These are phyloP conservation scores for Neurospora intermedia DNA, from an alignment of 495 filamentous ascomycete species.

Conservation along the genomic window DNA sequence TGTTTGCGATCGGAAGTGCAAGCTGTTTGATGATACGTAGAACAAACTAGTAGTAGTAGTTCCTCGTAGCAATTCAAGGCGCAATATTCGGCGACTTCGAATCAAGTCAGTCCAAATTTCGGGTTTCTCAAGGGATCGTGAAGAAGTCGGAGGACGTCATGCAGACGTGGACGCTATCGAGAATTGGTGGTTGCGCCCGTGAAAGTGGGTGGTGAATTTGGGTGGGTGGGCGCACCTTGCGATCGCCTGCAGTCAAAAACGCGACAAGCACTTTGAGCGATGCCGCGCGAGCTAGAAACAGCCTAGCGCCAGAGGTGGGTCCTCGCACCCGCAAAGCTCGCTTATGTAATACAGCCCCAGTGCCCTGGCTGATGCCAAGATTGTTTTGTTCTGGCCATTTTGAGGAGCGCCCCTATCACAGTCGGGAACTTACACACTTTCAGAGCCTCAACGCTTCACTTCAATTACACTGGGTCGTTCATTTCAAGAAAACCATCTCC, in stretches of 20 bases:
- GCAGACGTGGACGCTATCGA: neutral
- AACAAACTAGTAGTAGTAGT: neutral
- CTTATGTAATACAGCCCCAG: neutral
- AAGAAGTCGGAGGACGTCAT: neutral
- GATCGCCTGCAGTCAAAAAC: constrained; percentile 3
- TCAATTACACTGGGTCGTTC: neutral
- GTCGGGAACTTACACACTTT: neutral
- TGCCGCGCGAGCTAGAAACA: neutral
- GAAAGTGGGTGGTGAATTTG: neutral
- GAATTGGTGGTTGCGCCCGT: neutral
- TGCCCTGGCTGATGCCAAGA: neutral
- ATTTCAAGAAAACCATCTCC: neutral
- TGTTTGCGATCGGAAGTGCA: neutral
- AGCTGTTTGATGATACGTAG: neutral
- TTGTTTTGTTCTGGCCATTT: neutral
- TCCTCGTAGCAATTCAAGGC: neutral
- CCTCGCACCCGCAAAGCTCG: neutral
- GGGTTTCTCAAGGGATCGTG: neutral
- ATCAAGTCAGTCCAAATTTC: neutral
- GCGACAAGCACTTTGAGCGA: constrained; percentile 1
- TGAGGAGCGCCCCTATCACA: neutral
- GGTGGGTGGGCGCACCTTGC: neutral
- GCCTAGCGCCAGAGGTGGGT: neutral
- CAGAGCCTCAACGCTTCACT: neutral
- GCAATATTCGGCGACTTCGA: neutral